phyloP scores from a whole-genome alignment of 495 filamentous ascomycete species.

The Aspergillus sparsus region DNA sequence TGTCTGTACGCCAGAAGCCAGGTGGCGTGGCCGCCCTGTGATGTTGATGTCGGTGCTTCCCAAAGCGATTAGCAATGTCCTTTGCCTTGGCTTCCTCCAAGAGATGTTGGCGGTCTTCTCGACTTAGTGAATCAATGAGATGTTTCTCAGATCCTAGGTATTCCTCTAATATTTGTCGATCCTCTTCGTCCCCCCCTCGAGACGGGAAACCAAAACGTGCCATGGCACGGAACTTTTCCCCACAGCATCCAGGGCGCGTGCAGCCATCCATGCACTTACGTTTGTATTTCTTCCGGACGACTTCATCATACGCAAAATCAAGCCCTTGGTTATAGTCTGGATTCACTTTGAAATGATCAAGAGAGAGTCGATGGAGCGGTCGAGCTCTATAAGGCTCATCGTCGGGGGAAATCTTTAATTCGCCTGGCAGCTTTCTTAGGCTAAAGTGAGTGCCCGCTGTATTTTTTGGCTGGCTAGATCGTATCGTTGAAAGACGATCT shows the following conservation, averaged over 20 bases:
- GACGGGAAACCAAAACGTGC: slow-evolving; percentile 46
- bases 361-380: slow-evolving; percentile 51
- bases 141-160: slow-evolving; percentile 62
- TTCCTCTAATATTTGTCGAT: slow-evolving; percentile 60
- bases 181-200: slow-evolving; percentile 39
- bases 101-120: slow-evolving; percentile 53
- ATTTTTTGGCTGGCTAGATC: neutral
- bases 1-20: slow-evolving; percentile 87
- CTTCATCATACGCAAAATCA: slow-evolving; percentile 71
- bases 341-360: slow-evolving; percentile 84
- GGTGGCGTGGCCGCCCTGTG: slow-evolving; percentile 70
- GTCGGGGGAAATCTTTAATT: slow-evolving; percentile 28
- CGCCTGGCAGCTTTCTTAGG: neutral
- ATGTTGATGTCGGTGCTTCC: slow-evolving; percentile 75
- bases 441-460: neutral
- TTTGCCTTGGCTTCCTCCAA: slow-evolving; percentile 68
- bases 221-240: slow-evolving; percentile 66
- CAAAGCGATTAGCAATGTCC: slow-evolving; percentile 67
- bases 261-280: slow-evolving; percentile 82
- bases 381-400: slow-evolving; percentile 53
- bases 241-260: slow-evolving; percentile 74
- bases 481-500: too few relatives aligned
- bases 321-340: slow-evolving; percentile 69
- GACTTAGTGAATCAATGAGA: slow-evolving; percentile 45
- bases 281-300: slow-evolving; percentile 70